Base-by-base conservation (phyloP, 257 asterid genomes). In the Cruciata laevipes region DNA sequence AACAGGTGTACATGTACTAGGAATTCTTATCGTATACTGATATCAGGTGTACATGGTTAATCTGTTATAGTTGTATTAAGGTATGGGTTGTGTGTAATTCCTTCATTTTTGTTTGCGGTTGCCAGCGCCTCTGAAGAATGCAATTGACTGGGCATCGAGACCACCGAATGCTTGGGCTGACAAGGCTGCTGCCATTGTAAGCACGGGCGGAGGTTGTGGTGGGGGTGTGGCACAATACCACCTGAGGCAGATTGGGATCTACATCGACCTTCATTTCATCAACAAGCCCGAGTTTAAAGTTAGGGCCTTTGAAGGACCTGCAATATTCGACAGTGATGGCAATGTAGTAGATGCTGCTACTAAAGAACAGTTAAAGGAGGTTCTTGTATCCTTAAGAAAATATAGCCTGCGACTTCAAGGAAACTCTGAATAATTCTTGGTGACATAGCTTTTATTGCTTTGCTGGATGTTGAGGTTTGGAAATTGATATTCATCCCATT, bases 91-190 rank as follows among this genome's bases (percentile, higher is more conserved):
- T 24, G 16, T 31, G 13, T 5, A 13, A n/a, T 30, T 52, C 20
- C 55, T 61, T 20, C 10, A 21, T 20, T 40, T 42, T 27, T 65
- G 24, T 67, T 20, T 37, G n/a, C 25, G 55, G 38, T 32, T 56
- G 49, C 23, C 55, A 91, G 98, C 83, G 38, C 98, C 96, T 2
- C 70, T 91, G 70, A 91, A 91, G 72, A 91, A 91, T 67, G 96
- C 96, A 1, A 68, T 91, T 63, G 98, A 91, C 74, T 91, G 98
- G 98, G 96, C 90, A 38, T 91, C 98, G 0, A 76, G 96, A 72
- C 85, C 95, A 16, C 96, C 96, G 6, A 91, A 89, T 63, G 89
- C 77, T 11, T 91, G 96, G 95, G 95, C 83, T 4, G 84, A 81
- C 63, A 91, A 91, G 79, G 75, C 90, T 1, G 96, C 95, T n/a